Conservation (phyloP, 345 rosid species). For the Aquilaria yunnanensis region DNA sequence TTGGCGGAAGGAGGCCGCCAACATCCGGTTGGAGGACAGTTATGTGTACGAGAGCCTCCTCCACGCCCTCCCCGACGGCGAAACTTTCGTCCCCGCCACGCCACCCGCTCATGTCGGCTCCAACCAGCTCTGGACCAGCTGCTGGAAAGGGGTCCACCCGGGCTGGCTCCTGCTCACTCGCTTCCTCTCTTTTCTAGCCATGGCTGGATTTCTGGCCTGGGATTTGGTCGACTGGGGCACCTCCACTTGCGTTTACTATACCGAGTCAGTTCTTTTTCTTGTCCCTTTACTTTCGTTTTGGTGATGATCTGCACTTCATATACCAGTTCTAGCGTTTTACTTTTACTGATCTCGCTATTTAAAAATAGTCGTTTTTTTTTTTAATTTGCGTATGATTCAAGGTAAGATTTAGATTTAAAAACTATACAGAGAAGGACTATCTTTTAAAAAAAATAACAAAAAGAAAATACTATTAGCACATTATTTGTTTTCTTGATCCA, state of each 20-base stretch:
- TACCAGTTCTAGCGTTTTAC: background rate
- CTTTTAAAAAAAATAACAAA: too few species aligned
- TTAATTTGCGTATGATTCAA: too few species aligned
- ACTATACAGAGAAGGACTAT: too few species aligned
- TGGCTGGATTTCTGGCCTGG: constrained; percentile 59
- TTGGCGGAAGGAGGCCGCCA: constrained; percentile 41
- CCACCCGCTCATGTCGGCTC: constrained; percentile 38
- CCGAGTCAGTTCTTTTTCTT: constrained; percentile 45
- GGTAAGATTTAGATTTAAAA: too few species aligned
- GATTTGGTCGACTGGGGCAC: constrained; percentile 50
- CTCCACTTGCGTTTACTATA: constrained; percentile 63
- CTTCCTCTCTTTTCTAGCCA: constrained; percentile 39
- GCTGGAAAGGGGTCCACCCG: constrained; percentile 82
- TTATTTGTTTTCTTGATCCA: too few species aligned
- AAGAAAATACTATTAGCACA: too few species aligned
- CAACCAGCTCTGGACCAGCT: constrained; percentile 62
- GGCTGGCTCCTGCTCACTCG: constrained; percentile 78
- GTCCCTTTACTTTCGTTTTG: background rate
- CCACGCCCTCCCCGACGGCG: constrained; percentile 19
- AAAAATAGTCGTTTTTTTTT: too few species aligned
- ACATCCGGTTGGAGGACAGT: constrained; percentile 19
- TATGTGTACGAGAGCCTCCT: constrained; percentile 37
- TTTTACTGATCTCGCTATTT: background rate
- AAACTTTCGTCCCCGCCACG: constrained; percentile 19
- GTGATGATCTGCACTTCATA: background rate